Evolutionary conservation across 2,329 filamentous ascomycete species (phyloP).

Genomic region (Beauveria scarabaeidicola): DNA sequence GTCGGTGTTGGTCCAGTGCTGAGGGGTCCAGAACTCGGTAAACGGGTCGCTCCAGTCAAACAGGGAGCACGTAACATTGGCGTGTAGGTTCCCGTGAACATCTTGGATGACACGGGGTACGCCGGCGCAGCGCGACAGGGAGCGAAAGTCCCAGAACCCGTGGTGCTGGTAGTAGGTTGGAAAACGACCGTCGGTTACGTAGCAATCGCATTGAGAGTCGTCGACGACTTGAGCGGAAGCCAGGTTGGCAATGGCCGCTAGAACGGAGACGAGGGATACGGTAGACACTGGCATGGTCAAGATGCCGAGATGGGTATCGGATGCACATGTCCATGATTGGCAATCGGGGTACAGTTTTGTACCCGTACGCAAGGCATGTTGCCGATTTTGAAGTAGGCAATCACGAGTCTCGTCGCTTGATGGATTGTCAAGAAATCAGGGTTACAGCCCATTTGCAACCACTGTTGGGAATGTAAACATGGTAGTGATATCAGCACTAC

Average conservation of each 20-base stretch:
- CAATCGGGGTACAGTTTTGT: background rate
- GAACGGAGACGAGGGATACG: background rate
- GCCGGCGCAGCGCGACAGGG: constrained; percentile 19
- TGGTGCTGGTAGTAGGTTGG: constrained; percentile 20
- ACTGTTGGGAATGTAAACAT: background rate
- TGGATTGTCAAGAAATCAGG: background rate
- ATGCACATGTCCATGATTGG: background rate
- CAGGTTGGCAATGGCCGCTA: background rate
- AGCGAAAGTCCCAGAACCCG: constrained; percentile 25
- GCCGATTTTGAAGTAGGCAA: background rate
- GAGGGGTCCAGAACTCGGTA: constrained; percentile 26
- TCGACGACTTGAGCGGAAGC: background rate
- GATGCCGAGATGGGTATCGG: background rate
- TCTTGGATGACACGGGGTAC: constrained; percentile 23
- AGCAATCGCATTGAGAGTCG: constrained; percentile 21
- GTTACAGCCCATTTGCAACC: background rate
- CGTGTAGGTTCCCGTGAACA: constrained; percentile 22
- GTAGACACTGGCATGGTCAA: background rate
- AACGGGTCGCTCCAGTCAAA: constrained; percentile 26
- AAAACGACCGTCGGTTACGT: constrained; percentile 18
- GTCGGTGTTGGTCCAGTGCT: constrained; percentile 30
- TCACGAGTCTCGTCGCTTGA: background rate
- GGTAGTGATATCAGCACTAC: background rate
- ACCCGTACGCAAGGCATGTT: background rate
- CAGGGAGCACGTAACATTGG: constrained; percentile 25